phyloP scores from a whole-genome alignment of 768 basidiomycete genomes.

The Grammothele lineata region DNA sequence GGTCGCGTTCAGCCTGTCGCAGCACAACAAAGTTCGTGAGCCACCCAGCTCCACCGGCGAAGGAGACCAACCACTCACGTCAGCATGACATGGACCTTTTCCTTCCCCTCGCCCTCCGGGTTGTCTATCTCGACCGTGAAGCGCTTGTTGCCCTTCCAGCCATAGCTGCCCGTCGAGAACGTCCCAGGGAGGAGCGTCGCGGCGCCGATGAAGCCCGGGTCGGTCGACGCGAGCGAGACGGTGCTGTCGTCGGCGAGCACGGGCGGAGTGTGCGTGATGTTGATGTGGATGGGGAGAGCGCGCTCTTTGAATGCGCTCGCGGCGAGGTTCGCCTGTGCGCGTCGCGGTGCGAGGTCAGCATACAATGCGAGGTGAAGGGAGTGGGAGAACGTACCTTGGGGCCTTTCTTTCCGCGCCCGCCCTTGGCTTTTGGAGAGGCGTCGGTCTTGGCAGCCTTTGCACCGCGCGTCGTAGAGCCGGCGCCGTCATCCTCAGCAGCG shows the following conservation, averaged over 20 bases:
- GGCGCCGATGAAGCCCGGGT: constrained; percentile 59
- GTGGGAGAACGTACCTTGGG: constrained; percentile 39
- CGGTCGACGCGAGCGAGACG: constrained; percentile 33
- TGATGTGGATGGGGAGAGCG: constrained; percentile 66
- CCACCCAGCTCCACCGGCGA: not conserved
- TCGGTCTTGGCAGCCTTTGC: constrained; percentile 40
- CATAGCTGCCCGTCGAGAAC: constrained; percentile 75
- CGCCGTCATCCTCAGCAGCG: constrained; percentile 21
- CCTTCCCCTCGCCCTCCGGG: constrained; percentile 45
- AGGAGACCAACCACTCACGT: constrained; percentile 55
- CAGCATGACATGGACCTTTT: constrained; percentile 70
- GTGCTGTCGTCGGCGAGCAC: constrained; percentile 31
- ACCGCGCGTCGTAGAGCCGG: constrained; percentile 29
- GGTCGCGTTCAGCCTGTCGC: constrained; percentile 65
- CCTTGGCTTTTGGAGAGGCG: constrained; percentile 27
- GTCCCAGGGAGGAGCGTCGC: constrained; percentile 52
- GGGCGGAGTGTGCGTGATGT: constrained; percentile 63
- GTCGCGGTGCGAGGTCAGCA: not conserved
- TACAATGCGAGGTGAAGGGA: constrained; percentile 1
- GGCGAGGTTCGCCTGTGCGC: constrained; percentile 39
- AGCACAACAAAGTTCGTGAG: not conserved
- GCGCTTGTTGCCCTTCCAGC: constrained; percentile 78
- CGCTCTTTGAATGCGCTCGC: constrained; percentile 54
- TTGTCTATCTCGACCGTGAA: constrained; percentile 60
- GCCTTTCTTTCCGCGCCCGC: constrained; percentile 37